phyloP scores from a whole-genome alignment of 1,284 basidiomycete species.

The Thelephora terrestris region DNA sequence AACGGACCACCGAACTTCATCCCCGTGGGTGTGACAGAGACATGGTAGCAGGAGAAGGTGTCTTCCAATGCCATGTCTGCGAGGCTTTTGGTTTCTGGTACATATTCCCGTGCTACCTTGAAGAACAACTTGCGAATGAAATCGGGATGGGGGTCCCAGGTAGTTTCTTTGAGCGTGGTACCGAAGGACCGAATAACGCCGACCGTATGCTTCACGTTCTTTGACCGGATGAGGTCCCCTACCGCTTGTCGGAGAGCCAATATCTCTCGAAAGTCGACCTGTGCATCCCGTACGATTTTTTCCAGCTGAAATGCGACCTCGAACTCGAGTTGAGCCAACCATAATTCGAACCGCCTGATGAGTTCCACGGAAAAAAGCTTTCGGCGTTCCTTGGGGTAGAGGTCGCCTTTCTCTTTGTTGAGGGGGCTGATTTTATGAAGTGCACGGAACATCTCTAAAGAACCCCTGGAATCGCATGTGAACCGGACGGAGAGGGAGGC shows the following conservation, averaged over 20 bases:
- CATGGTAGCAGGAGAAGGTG: constrained; percentile 44
- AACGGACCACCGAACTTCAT: constrained; percentile 50
- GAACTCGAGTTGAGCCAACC: constrained; percentile 35
- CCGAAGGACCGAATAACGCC: constrained; percentile 35
- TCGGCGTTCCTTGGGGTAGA: constrained; percentile 30
- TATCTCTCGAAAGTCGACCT: constrained; percentile 38
- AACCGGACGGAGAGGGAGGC: constrained; percentile 39
- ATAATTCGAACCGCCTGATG: constrained; percentile 24
- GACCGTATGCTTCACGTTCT: constrained; percentile 28
- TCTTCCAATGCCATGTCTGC: constrained; percentile 16
- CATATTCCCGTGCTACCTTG: constrained; percentile 6
- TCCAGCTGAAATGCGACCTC: constrained; percentile 47
- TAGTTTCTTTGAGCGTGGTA: constrained; percentile 15
- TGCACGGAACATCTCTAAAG: constrained; percentile 29
- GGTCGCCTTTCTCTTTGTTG: constrained; percentile 20
- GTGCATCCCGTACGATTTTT: constrained; percentile 29
- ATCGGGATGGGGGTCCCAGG: background rate
- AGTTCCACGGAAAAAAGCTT: constrained; percentile 31
- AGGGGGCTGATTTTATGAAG: constrained; percentile 30
- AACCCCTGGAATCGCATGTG: constrained; percentile 25
- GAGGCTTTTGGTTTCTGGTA: constrained; percentile 1
- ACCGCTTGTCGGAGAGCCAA: constrained; percentile 31
- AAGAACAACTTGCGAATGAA: constrained; percentile 7
- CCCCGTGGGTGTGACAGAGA: constrained; percentile 49
- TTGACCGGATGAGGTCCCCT: constrained; percentile 16